phyloP scores from a whole-genome alignment of 2,329 filamentous ascomycete species.

The Arthrobotrys sphaeroides region DNA sequence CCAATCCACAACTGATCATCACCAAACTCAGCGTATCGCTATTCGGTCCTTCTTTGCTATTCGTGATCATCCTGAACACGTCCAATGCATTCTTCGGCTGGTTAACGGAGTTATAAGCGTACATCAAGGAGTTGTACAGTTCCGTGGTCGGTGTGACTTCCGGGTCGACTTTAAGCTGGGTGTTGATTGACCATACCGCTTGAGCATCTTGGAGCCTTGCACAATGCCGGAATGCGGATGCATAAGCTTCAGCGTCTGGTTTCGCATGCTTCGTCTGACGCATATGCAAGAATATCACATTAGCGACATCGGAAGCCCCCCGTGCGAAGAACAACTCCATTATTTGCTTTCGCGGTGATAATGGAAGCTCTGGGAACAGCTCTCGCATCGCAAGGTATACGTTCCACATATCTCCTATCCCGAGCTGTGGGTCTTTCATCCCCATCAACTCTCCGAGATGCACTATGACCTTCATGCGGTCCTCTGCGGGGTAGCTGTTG shows the following conservation, averaged over 20 bases:
- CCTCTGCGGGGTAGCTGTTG: conserved; percentile 53
- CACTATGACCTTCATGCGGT: conserved; percentile 55
- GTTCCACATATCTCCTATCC: conserved; percentile 31
- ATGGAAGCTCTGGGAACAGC: conserved; percentile 68
- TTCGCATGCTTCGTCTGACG: conserved; percentile 73
- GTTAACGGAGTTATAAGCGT: conserved; percentile 79
- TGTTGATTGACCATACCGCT: conserved; percentile 79
- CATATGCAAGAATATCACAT: conserved; percentile 91
- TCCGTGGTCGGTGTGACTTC: conserved; percentile 78
- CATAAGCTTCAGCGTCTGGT: conserved; percentile 79
- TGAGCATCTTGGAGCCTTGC: conserved; percentile 70
- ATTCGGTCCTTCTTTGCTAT: conserved; percentile 83
- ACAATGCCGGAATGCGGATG: conserved; percentile 79
- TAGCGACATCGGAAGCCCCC: conserved; percentile 82
- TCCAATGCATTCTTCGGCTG: conserved; percentile 74
- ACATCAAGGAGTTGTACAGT: conserved; percentile 85
- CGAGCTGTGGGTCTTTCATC: conserved; percentile 50
- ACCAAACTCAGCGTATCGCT: conserved; percentile 82
- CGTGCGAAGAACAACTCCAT: conserved; percentile 86
- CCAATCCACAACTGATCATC: conserved; percentile 78
- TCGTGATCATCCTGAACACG: conserved; percentile 86
- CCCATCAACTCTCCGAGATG: conserved; percentile 54
- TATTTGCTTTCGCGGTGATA: conserved; percentile 72
- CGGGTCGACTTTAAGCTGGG: conserved; percentile 94
- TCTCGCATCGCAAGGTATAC: conserved; percentile 43